These are phyloP conservation scores for Torulaspora pretoriensis DNA, from an alignment of 1,139 yeast genomes.

Conservation along the genomic window DNA sequence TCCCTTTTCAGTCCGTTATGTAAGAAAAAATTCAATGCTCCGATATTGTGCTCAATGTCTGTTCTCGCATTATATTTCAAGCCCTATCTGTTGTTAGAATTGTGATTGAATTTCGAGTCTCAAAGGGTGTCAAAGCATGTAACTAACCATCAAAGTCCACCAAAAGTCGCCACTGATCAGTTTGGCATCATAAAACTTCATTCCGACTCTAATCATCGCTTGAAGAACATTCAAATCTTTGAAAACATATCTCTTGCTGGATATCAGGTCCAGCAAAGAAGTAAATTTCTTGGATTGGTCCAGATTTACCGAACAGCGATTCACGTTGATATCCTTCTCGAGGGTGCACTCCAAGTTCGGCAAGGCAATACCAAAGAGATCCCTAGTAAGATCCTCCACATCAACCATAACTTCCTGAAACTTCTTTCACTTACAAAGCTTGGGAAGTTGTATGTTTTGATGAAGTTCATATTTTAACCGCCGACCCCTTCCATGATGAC, in stretches of 20 bases:
- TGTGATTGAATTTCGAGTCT: not conserved
- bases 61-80: constrained; percentile 13
- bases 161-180: constrained; percentile 24
- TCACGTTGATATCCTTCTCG: not conserved
- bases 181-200: constrained; percentile 17
- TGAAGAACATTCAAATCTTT: constrained; percentile 8
- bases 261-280: constrained; percentile 7
- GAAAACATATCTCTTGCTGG: not conserved
- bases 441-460: not conserved
- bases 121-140: constrained; percentile 3
- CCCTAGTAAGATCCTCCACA: not conserved
- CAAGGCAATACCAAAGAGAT: constrained; percentile 5
- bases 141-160: constrained; percentile 29
- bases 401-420: not conserved
- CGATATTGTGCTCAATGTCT: constrained; percentile 9
- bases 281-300: constrained; percentile 5
- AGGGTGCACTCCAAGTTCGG: not conserved
- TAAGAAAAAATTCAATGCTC: constrained; percentile 15
- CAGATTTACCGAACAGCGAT: constrained; percentile 2
- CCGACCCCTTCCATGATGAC: not conserved
- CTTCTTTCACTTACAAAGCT: not conserved
- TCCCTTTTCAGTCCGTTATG: constrained; percentile 14
- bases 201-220: constrained; percentile 26
- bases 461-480: constrained; percentile 6
- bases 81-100: constrained; percentile 13